phyloP scores from a whole-genome alignment of 768 basidiomycete genomes.

The Psilocybe cubensis region DNA sequence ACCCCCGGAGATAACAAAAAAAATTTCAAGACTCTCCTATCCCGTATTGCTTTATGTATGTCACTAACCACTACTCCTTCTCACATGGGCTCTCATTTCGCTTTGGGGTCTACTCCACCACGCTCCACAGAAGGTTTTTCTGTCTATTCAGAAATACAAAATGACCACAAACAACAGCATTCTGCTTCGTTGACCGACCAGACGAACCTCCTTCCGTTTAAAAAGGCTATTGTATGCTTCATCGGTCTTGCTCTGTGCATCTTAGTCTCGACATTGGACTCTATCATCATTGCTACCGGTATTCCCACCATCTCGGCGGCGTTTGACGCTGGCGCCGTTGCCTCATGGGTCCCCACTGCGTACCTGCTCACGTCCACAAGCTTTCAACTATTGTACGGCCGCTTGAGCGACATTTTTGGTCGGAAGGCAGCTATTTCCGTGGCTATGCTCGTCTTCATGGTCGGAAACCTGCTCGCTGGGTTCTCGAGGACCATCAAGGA shows the following conservation, averaged over 20 bases:
- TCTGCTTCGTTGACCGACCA: slow-evolving; percentile 57
- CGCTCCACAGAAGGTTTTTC: too few species aligned
- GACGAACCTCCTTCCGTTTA: slow-evolving; percentile 73
- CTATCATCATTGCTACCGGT: slow-evolving; percentile 75
- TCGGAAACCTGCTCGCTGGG: slow-evolving; percentile 69
- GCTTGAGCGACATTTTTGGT: slow-evolving; percentile 70
- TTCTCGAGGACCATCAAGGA: slow-evolving; percentile 67
- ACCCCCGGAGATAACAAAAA: too few species aligned
- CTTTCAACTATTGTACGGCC: slow-evolving; percentile 64
- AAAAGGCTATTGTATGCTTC: slow-evolving; percentile 65
- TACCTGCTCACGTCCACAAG: slow-evolving; percentile 71
- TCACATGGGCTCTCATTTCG: too few species aligned
- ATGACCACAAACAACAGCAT: background rate
- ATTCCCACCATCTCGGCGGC: slow-evolving; percentile 70
- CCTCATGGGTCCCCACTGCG: slow-evolving; percentile 74
- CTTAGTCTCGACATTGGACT: slow-evolving; percentile 65
- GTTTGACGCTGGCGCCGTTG: slow-evolving; percentile 65
- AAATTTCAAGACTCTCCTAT: too few species aligned
- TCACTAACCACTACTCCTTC: too few species aligned
- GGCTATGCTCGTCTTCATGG: slow-evolving; percentile 64
- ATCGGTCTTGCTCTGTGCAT: slow-evolving; percentile 62
- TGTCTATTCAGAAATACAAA: too few species aligned
- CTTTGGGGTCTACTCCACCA: too few species aligned
- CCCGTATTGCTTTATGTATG: too few species aligned
- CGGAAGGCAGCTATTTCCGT: slow-evolving; percentile 62